These are phyloP conservation scores for Lentinula novae-zelandiae DNA, from an alignment of 1,284 basidiomycete genomes.

Conservation along the genomic window DNA sequence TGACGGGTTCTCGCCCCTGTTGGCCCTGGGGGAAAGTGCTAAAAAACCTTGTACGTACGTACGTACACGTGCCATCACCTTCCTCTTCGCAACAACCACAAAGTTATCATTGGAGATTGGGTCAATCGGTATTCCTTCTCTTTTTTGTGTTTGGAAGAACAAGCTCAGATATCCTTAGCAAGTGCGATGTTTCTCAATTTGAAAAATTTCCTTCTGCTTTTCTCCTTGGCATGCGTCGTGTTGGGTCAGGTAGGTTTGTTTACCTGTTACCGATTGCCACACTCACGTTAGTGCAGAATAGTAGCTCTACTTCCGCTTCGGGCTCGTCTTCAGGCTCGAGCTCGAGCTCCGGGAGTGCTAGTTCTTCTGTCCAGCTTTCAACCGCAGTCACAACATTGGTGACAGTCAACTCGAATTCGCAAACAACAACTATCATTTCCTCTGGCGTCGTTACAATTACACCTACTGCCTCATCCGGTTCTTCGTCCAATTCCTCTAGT, in stretches of 20 bases:
- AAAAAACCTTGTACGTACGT: not conserved
- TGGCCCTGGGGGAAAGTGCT: not conserved
- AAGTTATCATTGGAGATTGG: not conserved
- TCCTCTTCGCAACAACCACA: not conserved
- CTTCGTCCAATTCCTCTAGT: not conserved
- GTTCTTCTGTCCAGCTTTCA: slow-evolving; percentile 2
- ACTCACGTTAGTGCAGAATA: not conserved
- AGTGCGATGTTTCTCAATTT: not conserved
- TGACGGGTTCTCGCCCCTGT: not conserved
- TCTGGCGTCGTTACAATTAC: not conserved
- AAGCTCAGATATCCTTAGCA: not conserved
- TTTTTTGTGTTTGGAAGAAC: not conserved
- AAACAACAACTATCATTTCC: slow-evolving; percentile 4
- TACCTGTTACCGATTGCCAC: too few relatives aligned
- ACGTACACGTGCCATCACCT: not conserved
- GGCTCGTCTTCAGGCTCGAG: not conserved
- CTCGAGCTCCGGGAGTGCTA: not conserved
- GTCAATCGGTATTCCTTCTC: not conserved
- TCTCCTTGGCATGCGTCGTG: slow-evolving; percentile 5
- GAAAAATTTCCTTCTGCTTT: not conserved
- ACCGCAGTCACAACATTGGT: slow-evolving; percentile 1
- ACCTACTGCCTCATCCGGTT: not conserved
- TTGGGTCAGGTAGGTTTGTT: slow-evolving; percentile 5
- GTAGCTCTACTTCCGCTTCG: not conserved
- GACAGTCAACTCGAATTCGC: slow-evolving; percentile 7